Evolutionary conservation across 306 rosid species (phyloP).

Genomic region (Gynostemma pentaphyllum): DNA sequence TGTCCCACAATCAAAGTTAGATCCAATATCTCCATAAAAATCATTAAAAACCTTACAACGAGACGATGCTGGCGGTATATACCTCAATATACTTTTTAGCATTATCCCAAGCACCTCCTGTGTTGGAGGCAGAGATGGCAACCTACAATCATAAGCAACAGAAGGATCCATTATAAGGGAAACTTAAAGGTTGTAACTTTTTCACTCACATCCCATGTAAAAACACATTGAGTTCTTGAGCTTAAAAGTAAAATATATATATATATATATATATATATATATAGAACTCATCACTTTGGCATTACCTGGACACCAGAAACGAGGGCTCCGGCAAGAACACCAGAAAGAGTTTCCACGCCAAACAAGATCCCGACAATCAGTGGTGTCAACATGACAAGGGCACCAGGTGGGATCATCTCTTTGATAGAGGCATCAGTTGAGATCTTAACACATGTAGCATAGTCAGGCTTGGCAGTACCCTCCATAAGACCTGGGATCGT

Average conservation of each 20-base stretch:
- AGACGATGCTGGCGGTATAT: not conserved
- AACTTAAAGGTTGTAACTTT: not conserved
- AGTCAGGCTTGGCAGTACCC: constrained; percentile 88
- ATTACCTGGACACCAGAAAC: constrained; percentile 95
- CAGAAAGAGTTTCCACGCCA: constrained; percentile 93
- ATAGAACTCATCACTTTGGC: no score
- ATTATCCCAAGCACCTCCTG: constrained; percentile 99
- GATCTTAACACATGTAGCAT: constrained; percentile 85
- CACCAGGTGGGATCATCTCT: constrained; percentile 96
- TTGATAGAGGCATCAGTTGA: constrained; percentile 91
- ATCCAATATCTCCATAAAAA: not conserved
- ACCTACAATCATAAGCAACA: constrained; percentile 23
- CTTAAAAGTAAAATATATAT: not conserved
- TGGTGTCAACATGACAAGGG: constrained; percentile 94
- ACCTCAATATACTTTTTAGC: constrained; percentile 98
- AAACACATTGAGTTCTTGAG: not conserved
- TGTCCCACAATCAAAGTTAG: not conserved
- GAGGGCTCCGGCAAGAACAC: constrained; percentile 87
- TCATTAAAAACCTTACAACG: not conserved
- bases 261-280: no score
- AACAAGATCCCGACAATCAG: constrained; percentile 83
- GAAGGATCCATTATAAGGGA: constrained; percentile 6
- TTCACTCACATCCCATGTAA: no score
- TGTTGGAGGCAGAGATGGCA: constrained; percentile 97
- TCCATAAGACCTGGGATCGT: constrained; percentile 93